Base-by-base conservation (phyloP, 2,329 filamentous ascomycete species). In the Sclerotiophoma versabilis region DNA sequence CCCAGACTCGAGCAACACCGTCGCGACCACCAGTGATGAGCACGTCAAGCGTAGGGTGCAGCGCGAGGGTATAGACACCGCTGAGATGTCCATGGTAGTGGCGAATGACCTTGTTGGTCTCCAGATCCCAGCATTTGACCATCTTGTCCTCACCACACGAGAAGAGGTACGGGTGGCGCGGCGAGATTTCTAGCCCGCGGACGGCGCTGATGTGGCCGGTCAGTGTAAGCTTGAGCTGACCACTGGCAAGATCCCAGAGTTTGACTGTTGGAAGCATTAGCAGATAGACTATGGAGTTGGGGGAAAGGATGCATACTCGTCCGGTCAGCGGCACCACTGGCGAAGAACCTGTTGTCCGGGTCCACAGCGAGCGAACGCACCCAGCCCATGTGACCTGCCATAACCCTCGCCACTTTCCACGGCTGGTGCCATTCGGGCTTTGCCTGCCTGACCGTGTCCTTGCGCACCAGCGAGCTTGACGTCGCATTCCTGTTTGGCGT, bases 71-170 rank as follows among this genome's bases (percentile, higher is more conserved):
- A 77, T 99, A 99, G 4, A 99, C 95, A 60, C 95, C 95, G 66
- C 91, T 96, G 19, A 99, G 80, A 78, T 99, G 95, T 15, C 96
- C 96, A 74, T 99, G 95, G 75, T 98, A 99, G 77, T 97, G 92
- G 38, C 66, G 65, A 6, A 71, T 71, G 23, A 99, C 95, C 77
- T 97, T 97, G 80, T 99, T 99, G n/a, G 93, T 97, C 77, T 99
- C 95, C 62, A 99, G 80, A 79, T 99, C 95, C 95, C 95, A 99
- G 79, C 95, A 99, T 78, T 99, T 99, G 59, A 99, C 95, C 93
- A 97, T 97, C 81, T 99, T 99, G 75, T 99, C 95, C 77, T 99
- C 95, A 54, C 92, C 96, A 70, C 95, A 99, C 10, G 92, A 96
- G 77, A 99, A 99, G 9, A 99, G 84, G 72, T 99, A 99, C 0